Evolutionary conservation across 495 filamentous ascomycete species (phyloP), one percentile per base, ranked within the genome.

Genomic region (Penicillium bialowiezense): DNA sequence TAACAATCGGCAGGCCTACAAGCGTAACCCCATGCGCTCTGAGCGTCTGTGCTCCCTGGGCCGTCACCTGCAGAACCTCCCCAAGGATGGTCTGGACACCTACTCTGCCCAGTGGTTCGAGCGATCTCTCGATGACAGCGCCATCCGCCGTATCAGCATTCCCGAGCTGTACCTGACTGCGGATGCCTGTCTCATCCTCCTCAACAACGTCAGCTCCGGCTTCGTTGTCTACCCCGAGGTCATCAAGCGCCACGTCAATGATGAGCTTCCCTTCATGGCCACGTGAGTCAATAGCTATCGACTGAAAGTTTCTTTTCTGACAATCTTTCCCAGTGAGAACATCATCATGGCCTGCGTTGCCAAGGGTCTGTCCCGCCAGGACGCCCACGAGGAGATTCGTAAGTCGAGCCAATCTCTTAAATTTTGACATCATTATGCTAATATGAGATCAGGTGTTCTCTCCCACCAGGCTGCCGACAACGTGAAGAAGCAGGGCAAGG

Each of bases 221-320:
- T 78, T 96, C 9, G 90, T 96, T 37, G 85, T 97, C 41, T 96
- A 95, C 73, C 88, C 89, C 29, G 80, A 81, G 34, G 76, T 89
- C 44, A 95, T 96, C 68, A 71, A 75, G 41, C 71, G 74, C 29
- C 81, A 72, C 44, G 72, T 95, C 35, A 76, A 83, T 38, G 81
- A 88, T 39, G 91, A 96, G 69, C 81, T 96, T 28, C 91, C 91
- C 10, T 95, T 95, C 74, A 92, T 93, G 87, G 82, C 85, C 5
- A 91, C 89, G 54, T 88, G 63, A 69, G 70, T 69, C 17, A 17
- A 50, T 32, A 3, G 29, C 17, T 15, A 33, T 32, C 29, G n/a
- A 31, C 38, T 33, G n/a, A n/a, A n/a, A n/a, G n/a, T n/a, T n/a
- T n/a, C n/a, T 26, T 5, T 5, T 7, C 19, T 19, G 45, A 23